Percentiles rank a stretch among this genome's conserved stretches.
Conservation (phyloP, 148 eudicot species). For the Camellia granthamiana region DNA sequence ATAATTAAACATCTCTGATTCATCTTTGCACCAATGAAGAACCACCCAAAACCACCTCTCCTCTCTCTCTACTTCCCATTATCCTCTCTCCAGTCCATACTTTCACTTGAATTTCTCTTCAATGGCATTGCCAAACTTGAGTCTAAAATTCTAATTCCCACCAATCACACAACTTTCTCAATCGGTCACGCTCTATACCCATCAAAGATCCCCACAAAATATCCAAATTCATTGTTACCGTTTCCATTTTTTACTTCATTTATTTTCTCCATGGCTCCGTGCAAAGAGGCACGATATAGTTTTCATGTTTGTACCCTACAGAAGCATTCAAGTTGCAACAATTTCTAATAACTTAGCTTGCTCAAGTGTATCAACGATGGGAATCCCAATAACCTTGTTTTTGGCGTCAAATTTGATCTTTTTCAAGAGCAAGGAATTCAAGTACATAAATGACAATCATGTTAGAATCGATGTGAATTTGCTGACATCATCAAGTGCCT, state of each 20-base stretch:
- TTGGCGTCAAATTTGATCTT: constrained; percentile 19
- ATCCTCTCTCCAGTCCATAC: background rate
- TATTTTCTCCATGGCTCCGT: constrained; percentile 24
- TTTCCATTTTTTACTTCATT: constrained; percentile 15
- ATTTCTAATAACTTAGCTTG: constrained; percentile 13
- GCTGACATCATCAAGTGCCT: background rate
- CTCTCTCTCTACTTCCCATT: background rate
- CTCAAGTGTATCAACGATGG: constrained; percentile 18
- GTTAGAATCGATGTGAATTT: constrained; percentile 20
- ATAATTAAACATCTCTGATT: background rate
- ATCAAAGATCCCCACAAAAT: background rate
- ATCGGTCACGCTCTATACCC: background rate
- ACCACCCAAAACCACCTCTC: background rate
- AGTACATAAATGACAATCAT: constrained; percentile 17
- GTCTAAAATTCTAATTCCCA: background rate
- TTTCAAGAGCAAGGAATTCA: constrained; percentile 14
- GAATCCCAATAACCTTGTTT: background rate
- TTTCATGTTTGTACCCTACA: constrained; percentile 19
- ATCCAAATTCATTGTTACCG: background rate
- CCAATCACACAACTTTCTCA: background rate
- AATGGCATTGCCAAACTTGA: constrained; percentile 18
- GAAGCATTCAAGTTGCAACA: constrained; percentile 6
- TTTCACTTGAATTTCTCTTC: constrained; percentile 12
- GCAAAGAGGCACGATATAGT: constrained; percentile 17
- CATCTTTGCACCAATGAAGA: background rate